phyloP scores from a whole-genome alignment of 106 monocot species.

The Gastrodia elata region DNA sequence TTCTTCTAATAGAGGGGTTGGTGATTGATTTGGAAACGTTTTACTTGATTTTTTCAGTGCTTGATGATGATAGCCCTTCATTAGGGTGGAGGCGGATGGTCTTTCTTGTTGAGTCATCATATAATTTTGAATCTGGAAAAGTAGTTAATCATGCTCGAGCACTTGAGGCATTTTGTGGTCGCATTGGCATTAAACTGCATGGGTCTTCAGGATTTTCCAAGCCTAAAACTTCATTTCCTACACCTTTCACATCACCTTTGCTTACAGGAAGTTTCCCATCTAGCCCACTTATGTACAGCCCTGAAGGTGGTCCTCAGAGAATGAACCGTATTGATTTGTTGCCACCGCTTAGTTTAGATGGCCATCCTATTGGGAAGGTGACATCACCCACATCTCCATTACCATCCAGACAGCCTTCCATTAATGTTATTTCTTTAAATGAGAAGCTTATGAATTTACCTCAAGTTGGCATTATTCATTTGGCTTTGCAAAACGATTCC shows the following conservation, averaged over 20 bases:
- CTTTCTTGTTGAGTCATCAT: constrained; percentile 70
- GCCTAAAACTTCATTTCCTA: constrained; percentile 42
- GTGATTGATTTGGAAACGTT: constrained; percentile 1
- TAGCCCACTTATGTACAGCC: constrained; percentile 78
- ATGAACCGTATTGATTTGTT: constrained; percentile 59
- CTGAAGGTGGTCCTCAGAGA: constrained; percentile 57
- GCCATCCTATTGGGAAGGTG: constrained; percentile 32
- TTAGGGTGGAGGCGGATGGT: constrained; percentile 88
- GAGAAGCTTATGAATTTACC: constrained; percentile 80
- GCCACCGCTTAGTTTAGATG: constrained; percentile 89
- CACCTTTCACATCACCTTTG: constrained; percentile 75
- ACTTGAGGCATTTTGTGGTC: constrained; percentile 76
- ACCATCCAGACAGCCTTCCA: constrained; percentile 51
- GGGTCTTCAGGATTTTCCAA: constrained; percentile 34
- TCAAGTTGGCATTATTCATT: constrained; percentile 87
- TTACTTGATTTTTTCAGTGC: constrained; percentile 19
- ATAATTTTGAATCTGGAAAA: constrained; percentile 54
- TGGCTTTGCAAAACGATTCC: constrained; percentile 95
- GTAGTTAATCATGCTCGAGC: constrained; percentile 54
- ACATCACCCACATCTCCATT: constrained; percentile 65
- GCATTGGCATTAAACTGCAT: constrained; percentile 53
- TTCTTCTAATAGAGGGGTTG: neutral
- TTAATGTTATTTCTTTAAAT: constrained; percentile 48
- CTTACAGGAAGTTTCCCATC: constrained; percentile 96
- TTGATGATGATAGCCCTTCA: constrained; percentile 50